A percentile compares a stretch with the other conserved stretches of the same genome.
These are phyloP conservation scores for Beta macrorhiza DNA, from an alignment of 179 eudicot genomes.

Conservation along the genomic window DNA sequence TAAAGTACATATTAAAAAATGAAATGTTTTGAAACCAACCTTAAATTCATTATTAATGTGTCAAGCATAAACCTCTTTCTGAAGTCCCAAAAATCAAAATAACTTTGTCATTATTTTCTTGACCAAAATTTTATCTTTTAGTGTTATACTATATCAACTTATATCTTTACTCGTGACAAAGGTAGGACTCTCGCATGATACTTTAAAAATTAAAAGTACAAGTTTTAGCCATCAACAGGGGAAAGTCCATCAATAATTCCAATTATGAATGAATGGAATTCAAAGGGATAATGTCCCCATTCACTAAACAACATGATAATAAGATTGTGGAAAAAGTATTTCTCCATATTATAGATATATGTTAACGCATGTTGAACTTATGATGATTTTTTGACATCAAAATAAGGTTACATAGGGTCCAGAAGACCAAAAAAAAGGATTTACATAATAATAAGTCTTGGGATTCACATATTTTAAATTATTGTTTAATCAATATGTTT, in stretches of 20 bases:
- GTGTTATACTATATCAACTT: background rate
- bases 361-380: constrained; percentile 43
- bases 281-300: constrained; percentile 29
- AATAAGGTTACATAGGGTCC: constrained; percentile 30
- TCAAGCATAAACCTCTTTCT: background rate
- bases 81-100: background rate
- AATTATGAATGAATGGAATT: constrained; percentile 34
- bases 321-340: constrained; percentile 21
- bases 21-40: background rate
- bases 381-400: constrained; percentile 42
- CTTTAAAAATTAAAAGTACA: constrained; percentile 12
- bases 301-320: constrained; percentile 31
- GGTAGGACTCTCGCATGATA: constrained; percentile 20
- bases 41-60: background rate
- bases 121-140: background rate
- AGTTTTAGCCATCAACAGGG: constrained; percentile 20
- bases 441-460: constrained; percentile 13
- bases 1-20: background rate
- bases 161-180: constrained; percentile 11
- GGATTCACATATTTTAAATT: constrained; percentile 17
- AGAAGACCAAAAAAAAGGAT: constrained; percentile 17
- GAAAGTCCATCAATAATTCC: constrained; percentile 7
- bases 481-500: background rate
- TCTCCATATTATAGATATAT: background rate
- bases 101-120: constrained; percentile 12